These are phyloP conservation scores for Pyrus pyrifolia DNA, from an alignment of 306 rosid species.

Conservation along the genomic window DNA sequence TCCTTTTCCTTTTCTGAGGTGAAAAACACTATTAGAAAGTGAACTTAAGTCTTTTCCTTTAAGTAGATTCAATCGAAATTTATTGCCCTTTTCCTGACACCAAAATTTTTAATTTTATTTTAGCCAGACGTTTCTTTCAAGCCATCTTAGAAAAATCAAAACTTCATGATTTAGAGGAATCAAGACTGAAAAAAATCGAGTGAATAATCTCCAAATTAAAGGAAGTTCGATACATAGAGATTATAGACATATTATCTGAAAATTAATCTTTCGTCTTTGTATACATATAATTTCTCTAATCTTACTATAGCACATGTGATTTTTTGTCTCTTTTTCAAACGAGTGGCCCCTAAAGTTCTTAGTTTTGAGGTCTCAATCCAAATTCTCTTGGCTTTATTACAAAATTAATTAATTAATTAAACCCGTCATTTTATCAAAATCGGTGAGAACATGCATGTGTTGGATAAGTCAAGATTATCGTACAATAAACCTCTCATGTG, in stretches of 20 bases:
- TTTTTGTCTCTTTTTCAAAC: constrained; percentile 10
- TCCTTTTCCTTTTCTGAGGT: neutral
- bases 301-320: constrained; percentile 20
- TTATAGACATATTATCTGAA: neutral
- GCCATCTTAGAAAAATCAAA: neutral
- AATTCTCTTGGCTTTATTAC: neutral
- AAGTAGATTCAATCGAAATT: neutral
- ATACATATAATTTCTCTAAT: neutral
- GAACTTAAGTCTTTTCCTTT: neutral
- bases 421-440: neutral
- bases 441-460: too few relatives aligned
- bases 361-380: neutral
- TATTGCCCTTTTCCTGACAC: neutral
- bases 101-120: neutral
- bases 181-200: neutral
- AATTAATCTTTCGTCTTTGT: neutral
- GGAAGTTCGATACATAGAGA: neutral
- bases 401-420: neutral
- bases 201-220: neutral
- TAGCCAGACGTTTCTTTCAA: neutral
- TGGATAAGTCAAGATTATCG: too few relatives aligned
- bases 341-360: neutral
- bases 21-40: neutral
- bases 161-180: neutral
- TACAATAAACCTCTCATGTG: too few relatives aligned